Base-by-base conservation (phyloP, 2,329 filamentous ascomycete species). In the Chaetomium sp. region DNA sequence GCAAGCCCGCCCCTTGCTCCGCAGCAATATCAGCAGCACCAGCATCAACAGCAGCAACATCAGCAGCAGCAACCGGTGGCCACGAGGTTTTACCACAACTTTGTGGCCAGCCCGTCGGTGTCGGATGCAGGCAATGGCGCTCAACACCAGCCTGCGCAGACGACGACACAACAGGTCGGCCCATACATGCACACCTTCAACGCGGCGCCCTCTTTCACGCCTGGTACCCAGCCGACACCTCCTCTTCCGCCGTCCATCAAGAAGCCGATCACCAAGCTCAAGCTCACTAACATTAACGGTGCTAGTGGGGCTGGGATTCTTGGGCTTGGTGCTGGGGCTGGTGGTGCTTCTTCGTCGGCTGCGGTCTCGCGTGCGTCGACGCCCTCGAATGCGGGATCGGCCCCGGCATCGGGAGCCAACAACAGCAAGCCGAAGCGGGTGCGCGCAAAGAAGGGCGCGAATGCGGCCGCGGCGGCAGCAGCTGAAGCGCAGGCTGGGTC, bases 211-310 rank as follows among this genome's bases (percentile, higher is more conserved):
- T 56, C 56, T 8, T 63, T 62, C 45, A 51, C 46, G 7, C 57
- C 57, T 8, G 58, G 56, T 3, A 37, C 49, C 8, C 59, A 60
- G n/a, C 61, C 62, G 5, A 58, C 58, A 14, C 55, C 53, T n/a
- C 55, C 60, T 5, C 54, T 53, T 3, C 59, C 62, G 33, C 61
- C 64, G 14, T 36, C 58, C 9, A 54, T 56, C 14, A 65, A 64
- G 57, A 66, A 65, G 55, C 60, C 61, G 8, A 62, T 65, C 46
- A 63, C 59, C n/a, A 61, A 61, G 45, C 64, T 66, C 59, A 64
- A 61, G 54, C 14, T 65, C 38, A 62, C 60, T 44, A 66, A 65
- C 57, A 66, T 64, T 56, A 59, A 61, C 41, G 54, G 58, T 9
- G 32, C 19, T 27, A 27, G 19, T 27, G 19, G 19, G 19, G 19